phyloP scores from a whole-genome alignment of 2,329 filamentous ascomycete genomes.

The Hypomyces rosellus region DNA sequence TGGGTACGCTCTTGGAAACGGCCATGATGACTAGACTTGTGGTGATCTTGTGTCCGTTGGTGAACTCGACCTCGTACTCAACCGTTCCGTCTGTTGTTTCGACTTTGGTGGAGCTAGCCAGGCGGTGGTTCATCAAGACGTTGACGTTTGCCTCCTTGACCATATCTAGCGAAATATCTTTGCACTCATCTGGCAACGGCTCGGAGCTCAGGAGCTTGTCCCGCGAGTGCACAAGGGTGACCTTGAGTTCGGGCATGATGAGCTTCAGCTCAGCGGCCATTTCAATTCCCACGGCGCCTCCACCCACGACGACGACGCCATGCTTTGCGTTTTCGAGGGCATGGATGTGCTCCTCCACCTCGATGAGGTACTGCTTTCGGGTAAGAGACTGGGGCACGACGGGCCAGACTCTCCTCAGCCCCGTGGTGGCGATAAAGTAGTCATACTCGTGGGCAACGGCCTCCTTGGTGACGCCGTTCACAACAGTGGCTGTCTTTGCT shows the following conservation, averaged over 20 bases:
- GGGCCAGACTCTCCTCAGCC: constrained; percentile 63
- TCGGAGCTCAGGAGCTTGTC: constrained; percentile 66
- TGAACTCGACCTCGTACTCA: constrained; percentile 48
- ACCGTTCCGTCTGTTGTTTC: constrained; percentile 35
- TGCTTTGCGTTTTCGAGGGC: constrained; percentile 44
- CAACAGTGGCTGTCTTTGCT: constrained; percentile 52
- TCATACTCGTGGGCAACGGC: constrained; percentile 54
- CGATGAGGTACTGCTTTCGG: constrained; percentile 56
- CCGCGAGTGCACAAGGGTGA: constrained; percentile 71
- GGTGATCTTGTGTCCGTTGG: constrained; percentile 51
- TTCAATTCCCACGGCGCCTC: constrained; percentile 72
- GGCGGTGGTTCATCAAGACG: constrained; percentile 54
- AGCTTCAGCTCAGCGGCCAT: constrained; percentile 74
- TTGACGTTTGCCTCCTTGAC: constrained; percentile 59
- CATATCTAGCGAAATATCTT: constrained; percentile 52
- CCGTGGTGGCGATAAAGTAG: constrained; percentile 67
- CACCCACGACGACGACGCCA: constrained; percentile 67
- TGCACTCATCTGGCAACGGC: constrained; percentile 62
- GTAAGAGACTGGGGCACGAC: constrained; percentile 62
- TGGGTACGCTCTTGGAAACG: constrained; percentile 56
- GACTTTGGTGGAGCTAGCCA: constrained; percentile 43
- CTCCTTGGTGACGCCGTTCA: constrained; percentile 40
- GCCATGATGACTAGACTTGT: constrained; percentile 65
- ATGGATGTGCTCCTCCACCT: constrained; percentile 55
- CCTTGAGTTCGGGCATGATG: constrained; percentile 54